Conservation (phyloP, 2,329 filamentous ascomycete species). For the Pyrenophora seminiperda region DNA sequence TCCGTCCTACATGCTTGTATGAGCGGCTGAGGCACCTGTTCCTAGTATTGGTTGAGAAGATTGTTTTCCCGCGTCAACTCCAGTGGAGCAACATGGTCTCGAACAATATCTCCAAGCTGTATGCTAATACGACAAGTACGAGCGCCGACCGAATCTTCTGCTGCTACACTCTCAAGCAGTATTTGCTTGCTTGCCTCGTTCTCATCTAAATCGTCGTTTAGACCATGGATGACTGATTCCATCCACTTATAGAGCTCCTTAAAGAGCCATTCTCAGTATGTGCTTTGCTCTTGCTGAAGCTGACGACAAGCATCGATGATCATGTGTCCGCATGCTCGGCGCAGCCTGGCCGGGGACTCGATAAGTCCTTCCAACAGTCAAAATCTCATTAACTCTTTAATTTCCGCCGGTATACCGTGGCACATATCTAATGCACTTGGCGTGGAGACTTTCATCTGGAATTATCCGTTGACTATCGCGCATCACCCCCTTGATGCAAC, state of each 20-base stretch:
- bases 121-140: constrained; percentile 3
- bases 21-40: constrained; percentile 1
- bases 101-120: background rate
- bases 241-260: constrained; percentile 10
- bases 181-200: background rate
- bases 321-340: constrained; percentile 1
- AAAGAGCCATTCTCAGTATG: constrained; percentile 2
- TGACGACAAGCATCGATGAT: constrained; percentile 1
- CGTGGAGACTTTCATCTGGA: background rate
- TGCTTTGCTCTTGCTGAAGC: background rate
- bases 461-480: too few species aligned
- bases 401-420: background rate
- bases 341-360: background rate
- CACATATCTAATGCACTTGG: constrained; percentile 3
- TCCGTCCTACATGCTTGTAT: constrained; percentile 2
- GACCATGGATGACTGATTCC: background rate
- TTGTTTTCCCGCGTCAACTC: constrained; percentile 12
- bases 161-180: background rate
- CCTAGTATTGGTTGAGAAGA: constrained; percentile 8
- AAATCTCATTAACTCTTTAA: constrained; percentile 1
- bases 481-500: background rate
- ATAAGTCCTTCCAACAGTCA: too few species aligned
- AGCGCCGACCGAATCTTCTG: too few species aligned
- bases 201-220: background rate
- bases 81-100: constrained; percentile 6